Evolutionary conservation across 2,329 filamentous ascomycete genomes (phyloP).

Genomic region (Capronia epimyces): DNA sequence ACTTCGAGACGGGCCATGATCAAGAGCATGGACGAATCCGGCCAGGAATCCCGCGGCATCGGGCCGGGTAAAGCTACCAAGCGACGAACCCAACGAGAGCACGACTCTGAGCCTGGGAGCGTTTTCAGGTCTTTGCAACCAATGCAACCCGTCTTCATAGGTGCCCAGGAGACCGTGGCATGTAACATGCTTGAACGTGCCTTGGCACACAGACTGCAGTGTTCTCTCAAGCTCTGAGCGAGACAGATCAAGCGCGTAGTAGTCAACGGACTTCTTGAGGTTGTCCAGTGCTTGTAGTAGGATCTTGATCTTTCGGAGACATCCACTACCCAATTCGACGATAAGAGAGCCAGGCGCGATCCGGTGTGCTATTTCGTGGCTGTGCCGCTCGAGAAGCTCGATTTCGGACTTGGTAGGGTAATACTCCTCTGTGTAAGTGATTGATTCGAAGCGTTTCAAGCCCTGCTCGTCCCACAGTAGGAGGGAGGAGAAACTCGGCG

Average conservation of each 20-base stretch:
- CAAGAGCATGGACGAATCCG: slow-evolving; percentile 63
- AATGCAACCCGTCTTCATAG: slow-evolving; percentile 84
- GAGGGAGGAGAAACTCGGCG: slow-evolving; percentile 69
- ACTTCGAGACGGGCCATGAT: neutral
- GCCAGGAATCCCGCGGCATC: slow-evolving; percentile 71
- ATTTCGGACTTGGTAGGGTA: slow-evolving; percentile 93
- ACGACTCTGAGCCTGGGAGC: slow-evolving; percentile 65
- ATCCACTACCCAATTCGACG: slow-evolving; percentile 83
- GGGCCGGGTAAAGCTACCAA: slow-evolving; percentile 72
- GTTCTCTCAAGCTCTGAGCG: slow-evolving; percentile 75
- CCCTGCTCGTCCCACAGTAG: slow-evolving; percentile 71
- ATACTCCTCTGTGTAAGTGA: slow-evolving; percentile 88
- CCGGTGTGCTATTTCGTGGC: slow-evolving; percentile 64
- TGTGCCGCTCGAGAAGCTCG: slow-evolving; percentile 64
- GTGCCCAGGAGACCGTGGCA: slow-evolving; percentile 82
- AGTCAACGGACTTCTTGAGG: slow-evolving; percentile 68
- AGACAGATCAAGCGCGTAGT: slow-evolving; percentile 85
- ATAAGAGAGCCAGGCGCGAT: slow-evolving; percentile 71
- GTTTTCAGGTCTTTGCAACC: slow-evolving; percentile 66
- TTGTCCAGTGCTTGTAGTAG: slow-evolving; percentile 77
- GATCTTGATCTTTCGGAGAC: slow-evolving; percentile 79
- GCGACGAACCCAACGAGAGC: slow-evolving; percentile 71
- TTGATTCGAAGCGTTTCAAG: slow-evolving; percentile 76
- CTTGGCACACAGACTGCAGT: slow-evolving; percentile 65
- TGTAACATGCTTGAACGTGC: slow-evolving; percentile 63